Evolutionary conservation across 495 filamentous ascomycete genomes (phyloP).

Genomic region (Clavariopsis aquatica): DNA sequence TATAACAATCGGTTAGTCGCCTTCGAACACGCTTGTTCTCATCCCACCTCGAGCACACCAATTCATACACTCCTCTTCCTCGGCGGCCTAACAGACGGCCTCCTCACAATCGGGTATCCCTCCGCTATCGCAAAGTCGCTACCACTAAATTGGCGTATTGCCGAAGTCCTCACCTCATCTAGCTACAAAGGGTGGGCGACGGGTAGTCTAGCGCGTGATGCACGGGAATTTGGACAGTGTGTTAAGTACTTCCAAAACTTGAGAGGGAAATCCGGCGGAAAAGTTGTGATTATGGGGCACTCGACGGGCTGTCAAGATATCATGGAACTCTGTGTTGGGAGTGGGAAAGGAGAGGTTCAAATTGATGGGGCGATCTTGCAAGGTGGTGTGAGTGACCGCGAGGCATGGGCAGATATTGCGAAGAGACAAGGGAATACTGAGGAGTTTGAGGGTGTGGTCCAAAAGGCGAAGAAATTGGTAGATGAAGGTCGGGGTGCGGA

Average conservation of each 20-base stretch:
- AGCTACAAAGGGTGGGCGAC: conserved; percentile 76
- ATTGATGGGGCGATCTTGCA: conserved; percentile 84
- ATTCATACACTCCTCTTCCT: conserved; percentile 78
- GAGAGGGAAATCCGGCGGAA: conserved; percentile 43
- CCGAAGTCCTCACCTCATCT: conserved; percentile 60
- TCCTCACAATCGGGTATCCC: conserved; percentile 67
- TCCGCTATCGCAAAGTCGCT: conserved; percentile 56
- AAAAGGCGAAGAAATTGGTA: conserved; percentile 57
- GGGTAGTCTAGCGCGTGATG: conserved; percentile 66
- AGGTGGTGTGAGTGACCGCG: conserved; percentile 77
- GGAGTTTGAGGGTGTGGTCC: conserved; percentile 54
- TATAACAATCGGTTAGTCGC: conserved; percentile 60
- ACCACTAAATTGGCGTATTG: conserved; percentile 63
- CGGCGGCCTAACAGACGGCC: conserved; percentile 79
- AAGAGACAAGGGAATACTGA: conserved; percentile 50
- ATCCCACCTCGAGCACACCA: conserved; percentile 1
- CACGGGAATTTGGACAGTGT: conserved; percentile 67
- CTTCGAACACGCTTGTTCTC: conserved; percentile 56
- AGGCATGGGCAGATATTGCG: conserved; percentile 54
- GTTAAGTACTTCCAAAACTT: conserved; percentile 66
- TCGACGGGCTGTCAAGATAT: conserved; percentile 87
- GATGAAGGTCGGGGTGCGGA: conserved; percentile 55
- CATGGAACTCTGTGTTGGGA: conserved; percentile 65
- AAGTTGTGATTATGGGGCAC: conserved; percentile 85
- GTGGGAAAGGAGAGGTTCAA: conserved; percentile 41